Base-by-base conservation (phyloP, 768 basidiomycete genomes). In the Grammothele lineata region DNA sequence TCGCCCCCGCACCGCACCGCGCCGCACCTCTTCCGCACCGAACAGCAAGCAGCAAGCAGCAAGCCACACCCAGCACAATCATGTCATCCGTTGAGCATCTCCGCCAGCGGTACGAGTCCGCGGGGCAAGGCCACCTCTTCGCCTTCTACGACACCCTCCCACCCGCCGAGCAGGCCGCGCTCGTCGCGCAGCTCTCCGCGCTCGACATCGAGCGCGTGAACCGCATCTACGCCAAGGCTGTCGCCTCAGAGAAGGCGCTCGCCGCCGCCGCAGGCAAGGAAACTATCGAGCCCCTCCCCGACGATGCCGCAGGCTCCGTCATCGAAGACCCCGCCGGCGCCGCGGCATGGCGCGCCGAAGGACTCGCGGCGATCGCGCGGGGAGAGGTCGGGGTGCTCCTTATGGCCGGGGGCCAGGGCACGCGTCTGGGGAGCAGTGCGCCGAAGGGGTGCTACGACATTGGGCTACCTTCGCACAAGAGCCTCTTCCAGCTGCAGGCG, bases 391-490 rank as follows among this genome's bases (percentile, higher is more conserved):
- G 85, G n/a, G 94, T 98, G 9, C 75, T 99, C 37, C 78, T 99
- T 57, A 91, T 99, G 88, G 96, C 96, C 7, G 96, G 96, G 33
- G 96, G 96, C 1, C 96, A 99, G 69, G 96, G 96, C 12, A 96
- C 94, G 17, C 77, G 96, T 45, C 71, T 99, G 35, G 96, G 96
- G 24, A 92, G 89, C 60, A 79, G 77, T 24, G 87, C 87, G 5
- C 96, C 96, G 18, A 99, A 99, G 63, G 96, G 96, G 4, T 96
- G 94, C 72, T 98, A 97, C 68, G 93, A 98, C 64, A 97, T 99
- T 56, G 90, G 87, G 12, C 74, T 99, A 26, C 90, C 93, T 10
- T 92, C 90, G 19, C 85, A 90, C 69, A 95, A 93, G 69, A 81
- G 85, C 11, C 82, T 99, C 45, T 98, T 99, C 74, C 92, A 96